Conservation (phyloP, 1,284 basidiomycete species). For the Ceratobasidium papillatum region DNA sequence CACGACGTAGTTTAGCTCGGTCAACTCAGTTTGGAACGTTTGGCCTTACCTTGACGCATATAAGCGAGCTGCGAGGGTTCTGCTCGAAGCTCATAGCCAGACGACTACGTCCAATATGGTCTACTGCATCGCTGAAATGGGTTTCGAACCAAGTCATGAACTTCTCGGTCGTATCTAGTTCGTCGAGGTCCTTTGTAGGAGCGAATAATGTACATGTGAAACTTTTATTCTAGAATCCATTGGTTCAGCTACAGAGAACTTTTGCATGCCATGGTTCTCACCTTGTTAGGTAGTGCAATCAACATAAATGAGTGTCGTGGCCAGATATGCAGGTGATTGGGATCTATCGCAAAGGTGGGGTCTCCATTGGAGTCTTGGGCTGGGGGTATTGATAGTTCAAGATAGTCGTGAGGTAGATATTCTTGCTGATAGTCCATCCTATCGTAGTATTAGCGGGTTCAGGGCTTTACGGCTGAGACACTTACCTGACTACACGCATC, state of each 20-base stretch:
- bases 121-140: slow-evolving; percentile 88
- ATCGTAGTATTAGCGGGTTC: slow-evolving; percentile 47
- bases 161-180: slow-evolving; percentile 65
- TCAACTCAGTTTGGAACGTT: slow-evolving; percentile 42
- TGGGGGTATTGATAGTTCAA: slow-evolving; percentile 95
- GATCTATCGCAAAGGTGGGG: slow-evolving; percentile 83
- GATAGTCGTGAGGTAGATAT: slow-evolving; percentile 94
- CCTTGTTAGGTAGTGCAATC: slow-evolving; percentile 96
- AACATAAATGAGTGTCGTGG: slow-evolving; percentile 98
- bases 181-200: slow-evolving; percentile 80
- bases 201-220: slow-evolving; percentile 95
- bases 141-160: slow-evolving; percentile 81
- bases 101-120: slow-evolving; percentile 80
- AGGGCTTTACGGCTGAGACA: slow-evolving; percentile 49
- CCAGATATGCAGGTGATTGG: slow-evolving; percentile 98
- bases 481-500: slow-evolving; percentile 88
- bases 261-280: slow-evolving; percentile 52
- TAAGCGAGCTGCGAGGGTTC: slow-evolving; percentile 89
- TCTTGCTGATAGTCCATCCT: slow-evolving; percentile 95
- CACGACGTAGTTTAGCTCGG: slow-evolving; percentile 41
- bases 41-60: slow-evolving; percentile 82
- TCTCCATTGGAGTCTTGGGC: slow-evolving; percentile 68
- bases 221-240: slow-evolving; percentile 69
- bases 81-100: slow-evolving; percentile 78
- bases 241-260: neutral